Evolutionary conservation across 768 basidiomycete species (phyloP).

Genomic region (Suillus occidentalis): DNA sequence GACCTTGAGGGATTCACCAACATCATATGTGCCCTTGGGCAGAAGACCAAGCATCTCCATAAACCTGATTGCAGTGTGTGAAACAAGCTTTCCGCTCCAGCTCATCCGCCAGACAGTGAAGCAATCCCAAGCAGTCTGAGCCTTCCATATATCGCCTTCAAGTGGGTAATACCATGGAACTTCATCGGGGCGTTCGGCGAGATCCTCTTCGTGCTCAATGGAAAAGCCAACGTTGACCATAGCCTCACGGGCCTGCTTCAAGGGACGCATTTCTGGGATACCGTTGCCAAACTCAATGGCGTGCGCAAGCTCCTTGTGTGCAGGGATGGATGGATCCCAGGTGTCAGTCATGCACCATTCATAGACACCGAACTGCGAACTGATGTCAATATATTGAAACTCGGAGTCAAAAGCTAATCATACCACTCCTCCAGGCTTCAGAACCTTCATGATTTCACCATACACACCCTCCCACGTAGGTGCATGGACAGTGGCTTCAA

Average conservation of each 20-base stretch:
- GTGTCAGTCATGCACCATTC: slow-evolving; percentile 99
- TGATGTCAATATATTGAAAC: slow-evolving; percentile 1
- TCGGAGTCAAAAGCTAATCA: slow-evolving; percentile 32
- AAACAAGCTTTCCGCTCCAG: slow-evolving; percentile 80
- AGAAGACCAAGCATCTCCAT: slow-evolving; percentile 78
- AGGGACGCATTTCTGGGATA: slow-evolving; percentile 94
- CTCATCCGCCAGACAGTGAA: slow-evolving; percentile 89
- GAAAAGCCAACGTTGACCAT: slow-evolving; percentile 82
- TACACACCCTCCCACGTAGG: slow-evolving; percentile 97
- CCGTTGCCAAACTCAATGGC: slow-evolving; percentile 93
- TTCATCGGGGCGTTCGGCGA: slow-evolving; percentile 78
- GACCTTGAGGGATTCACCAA: slow-evolving; percentile 84
- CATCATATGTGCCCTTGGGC: slow-evolving; percentile 90
- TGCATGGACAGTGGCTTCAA: slow-evolving; percentile 97
- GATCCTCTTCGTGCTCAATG: slow-evolving; percentile 89
- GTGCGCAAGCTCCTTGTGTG: slow-evolving; percentile 90
- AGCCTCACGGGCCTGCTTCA: slow-evolving; percentile 69
- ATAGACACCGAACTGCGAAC: slow-evolving; percentile 86
- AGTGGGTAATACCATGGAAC: slow-evolving; percentile 96
- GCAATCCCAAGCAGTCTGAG: slow-evolving; percentile 92
- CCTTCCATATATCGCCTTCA: slow-evolving; percentile 89
- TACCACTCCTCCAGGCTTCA: slow-evolving; percentile 95
- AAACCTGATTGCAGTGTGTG: slow-evolving; percentile 73
- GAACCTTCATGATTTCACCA: slow-evolving; percentile 85
- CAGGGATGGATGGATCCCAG: slow-evolving; percentile 84